These are phyloP conservation scores for Botrytis sinoallii DNA, from an alignment of 2,329 filamentous ascomycete genomes.

Conservation along the genomic window DNA sequence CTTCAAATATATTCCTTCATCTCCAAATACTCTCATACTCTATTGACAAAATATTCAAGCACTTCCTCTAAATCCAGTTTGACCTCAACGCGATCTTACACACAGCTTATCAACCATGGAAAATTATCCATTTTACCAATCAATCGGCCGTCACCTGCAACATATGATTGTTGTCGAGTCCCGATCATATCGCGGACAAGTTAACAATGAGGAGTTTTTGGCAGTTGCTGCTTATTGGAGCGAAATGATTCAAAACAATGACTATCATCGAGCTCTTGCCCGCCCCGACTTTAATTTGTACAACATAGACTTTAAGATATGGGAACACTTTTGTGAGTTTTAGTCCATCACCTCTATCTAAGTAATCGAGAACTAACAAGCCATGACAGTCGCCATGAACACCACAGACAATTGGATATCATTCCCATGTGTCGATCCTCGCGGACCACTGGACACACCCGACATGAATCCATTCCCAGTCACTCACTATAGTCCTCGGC, in stretches of 20 bases:
- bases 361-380: neutral
- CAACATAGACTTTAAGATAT: neutral
- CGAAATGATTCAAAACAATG: neutral
- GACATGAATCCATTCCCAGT: neutral
- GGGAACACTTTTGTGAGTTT: neutral
- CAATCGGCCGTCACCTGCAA: neutral
- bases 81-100: neutral
- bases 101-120: neutral
- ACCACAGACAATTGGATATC: neutral
- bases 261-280: neutral
- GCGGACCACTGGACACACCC: neutral
- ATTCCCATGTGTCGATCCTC: neutral
- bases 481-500: neutral
- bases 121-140: neutral
- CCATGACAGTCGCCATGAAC: neutral
- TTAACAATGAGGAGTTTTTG: neutral
- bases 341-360: too few species aligned
- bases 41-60: neutral
- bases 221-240: neutral
- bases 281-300: neutral
- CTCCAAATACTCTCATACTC: neutral
- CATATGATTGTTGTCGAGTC: neutral
- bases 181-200: neutral
- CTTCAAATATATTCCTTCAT: accelerated
- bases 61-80: neutral